A percentile compares a stretch with the other conserved stretches of the same genome.
Evolutionary conservation across 495 filamentous ascomycete genomes (phyloP).

Genomic region (Xylaria bambusicola): DNA sequence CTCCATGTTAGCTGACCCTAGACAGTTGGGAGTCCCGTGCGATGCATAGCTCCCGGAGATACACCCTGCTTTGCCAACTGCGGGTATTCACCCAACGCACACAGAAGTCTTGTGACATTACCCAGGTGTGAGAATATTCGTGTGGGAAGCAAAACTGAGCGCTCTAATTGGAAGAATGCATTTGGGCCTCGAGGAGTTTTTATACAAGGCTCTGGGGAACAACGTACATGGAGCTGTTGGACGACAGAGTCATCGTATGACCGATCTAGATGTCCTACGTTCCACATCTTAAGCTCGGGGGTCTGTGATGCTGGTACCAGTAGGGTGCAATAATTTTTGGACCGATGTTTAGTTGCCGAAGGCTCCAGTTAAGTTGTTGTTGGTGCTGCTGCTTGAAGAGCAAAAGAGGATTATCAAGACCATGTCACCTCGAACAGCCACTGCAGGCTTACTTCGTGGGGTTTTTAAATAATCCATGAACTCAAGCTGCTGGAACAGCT

Average conservation of each 20-base stretch:
- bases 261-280: conserved; percentile 28
- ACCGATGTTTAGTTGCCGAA: neutral
- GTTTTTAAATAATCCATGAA: conserved; percentile 22
- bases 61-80: neutral
- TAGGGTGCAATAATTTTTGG: neutral
- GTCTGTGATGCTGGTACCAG: conserved; percentile 8
- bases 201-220: conserved; percentile 22
- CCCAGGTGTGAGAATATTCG: neutral
- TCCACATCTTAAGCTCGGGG: conserved; percentile 24
- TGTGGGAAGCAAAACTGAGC: neutral
- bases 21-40: neutral
- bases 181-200: conserved; percentile 5
- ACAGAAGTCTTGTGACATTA: neutral
- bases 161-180: neutral
- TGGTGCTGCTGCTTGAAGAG: conserved; percentile 13
- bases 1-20: conserved; percentile 14
- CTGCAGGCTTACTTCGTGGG: conserved; percentile 10
- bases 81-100: neutral
- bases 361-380: conserved; percentile 5
- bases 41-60: neutral
- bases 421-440: conserved; percentile 5
- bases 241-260: conserved; percentile 24
- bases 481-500: conserved; percentile 9
- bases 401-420: conserved; percentile 10
- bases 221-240: conserved; percentile 29